A percentile compares a stretch with the other conserved stretches of the same genome.
phyloP scores from a whole-genome alignment of 768 basidiomycete species.

The Trametes sanguinea region DNA sequence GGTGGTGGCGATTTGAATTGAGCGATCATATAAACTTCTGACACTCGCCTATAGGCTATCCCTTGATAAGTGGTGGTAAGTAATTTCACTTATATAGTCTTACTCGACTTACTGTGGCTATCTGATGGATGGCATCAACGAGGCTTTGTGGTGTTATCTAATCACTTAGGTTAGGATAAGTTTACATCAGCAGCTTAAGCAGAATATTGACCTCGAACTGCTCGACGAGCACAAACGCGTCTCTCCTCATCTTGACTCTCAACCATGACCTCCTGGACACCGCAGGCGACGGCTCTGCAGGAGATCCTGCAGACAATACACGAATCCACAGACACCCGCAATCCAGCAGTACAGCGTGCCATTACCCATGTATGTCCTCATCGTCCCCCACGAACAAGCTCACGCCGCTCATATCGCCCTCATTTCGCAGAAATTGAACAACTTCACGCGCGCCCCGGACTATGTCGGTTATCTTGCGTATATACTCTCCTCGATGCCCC shows the following conservation, averaged over 20 bases:
- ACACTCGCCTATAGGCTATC: no score
- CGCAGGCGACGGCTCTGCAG: conserved; percentile 82
- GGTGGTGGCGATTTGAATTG: background rate
- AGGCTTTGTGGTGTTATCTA: conserved; percentile 1
- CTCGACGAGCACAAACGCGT: conserved; percentile 23
- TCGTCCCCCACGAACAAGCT: conserved; percentile 19
- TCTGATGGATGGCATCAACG: background rate
- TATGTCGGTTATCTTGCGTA: conserved; percentile 96
- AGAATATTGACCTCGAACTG: conserved; percentile 8
- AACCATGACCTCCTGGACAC: conserved; percentile 70
- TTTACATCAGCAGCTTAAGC: conserved; percentile 9
- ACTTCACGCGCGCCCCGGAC: conserved; percentile 85
- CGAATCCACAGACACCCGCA: conserved; percentile 82
- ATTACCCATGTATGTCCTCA: conserved; percentile 73
- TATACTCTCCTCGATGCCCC: conserved; percentile 78
- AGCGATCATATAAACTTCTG: no score
- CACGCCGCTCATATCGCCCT: conserved; percentile 20
- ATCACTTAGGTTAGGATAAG: conserved; percentile 16
- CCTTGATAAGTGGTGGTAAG: background rate
- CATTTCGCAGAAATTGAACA: conserved; percentile 73
- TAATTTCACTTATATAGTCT: no score
- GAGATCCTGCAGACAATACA: conserved; percentile 92
- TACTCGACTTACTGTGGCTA: no score
- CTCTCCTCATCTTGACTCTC: conserved; percentile 23
- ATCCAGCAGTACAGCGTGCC: conserved; percentile 64